Evolutionary conservation across 1,139 yeast genomes (phyloP).

Genomic region (Scheffersomyces insectosa): DNA sequence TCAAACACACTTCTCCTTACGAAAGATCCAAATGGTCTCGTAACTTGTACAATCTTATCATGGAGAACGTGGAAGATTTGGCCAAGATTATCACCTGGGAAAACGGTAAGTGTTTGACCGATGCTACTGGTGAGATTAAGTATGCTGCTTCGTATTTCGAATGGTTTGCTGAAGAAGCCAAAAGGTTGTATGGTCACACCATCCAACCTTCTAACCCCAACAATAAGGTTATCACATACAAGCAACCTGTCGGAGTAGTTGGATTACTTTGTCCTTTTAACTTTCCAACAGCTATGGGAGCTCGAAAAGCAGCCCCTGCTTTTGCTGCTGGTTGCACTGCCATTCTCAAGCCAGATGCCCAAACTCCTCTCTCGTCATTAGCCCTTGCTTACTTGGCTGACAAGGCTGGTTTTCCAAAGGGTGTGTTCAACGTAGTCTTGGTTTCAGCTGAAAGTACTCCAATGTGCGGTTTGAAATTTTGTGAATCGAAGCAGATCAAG

Average conservation of each 20-base stretch:
- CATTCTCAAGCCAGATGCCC: slow-evolving; percentile 47
- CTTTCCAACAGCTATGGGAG: slow-evolving; percentile 51
- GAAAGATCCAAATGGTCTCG: slow-evolving; percentile 68
- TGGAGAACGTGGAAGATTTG: slow-evolving; percentile 43
- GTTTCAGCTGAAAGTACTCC: slow-evolving; percentile 40
- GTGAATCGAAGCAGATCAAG: slow-evolving; percentile 65
- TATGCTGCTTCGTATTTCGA: slow-evolving; percentile 48
- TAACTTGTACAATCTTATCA: slow-evolving; percentile 42
- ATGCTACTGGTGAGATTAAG: slow-evolving; percentile 42
- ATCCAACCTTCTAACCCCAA: slow-evolving; percentile 41
- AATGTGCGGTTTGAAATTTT: slow-evolving; percentile 33
- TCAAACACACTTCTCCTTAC: slow-evolving; percentile 60
- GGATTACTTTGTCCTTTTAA: slow-evolving; percentile 52
- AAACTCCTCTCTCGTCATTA: slow-evolving; percentile 46
- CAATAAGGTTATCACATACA: slow-evolving; percentile 41
- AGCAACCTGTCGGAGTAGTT: slow-evolving; percentile 51
- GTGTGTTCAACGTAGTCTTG: slow-evolving; percentile 43
- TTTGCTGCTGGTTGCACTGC: slow-evolving; percentile 52
- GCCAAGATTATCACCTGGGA: slow-evolving; percentile 45
- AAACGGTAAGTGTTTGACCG: slow-evolving; percentile 43
- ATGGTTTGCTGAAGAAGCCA: slow-evolving; percentile 48
- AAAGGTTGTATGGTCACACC: slow-evolving; percentile 41
- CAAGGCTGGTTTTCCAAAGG: slow-evolving; percentile 47
- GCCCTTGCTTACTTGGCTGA: slow-evolving; percentile 47
- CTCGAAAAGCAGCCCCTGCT: slow-evolving; percentile 50